A percentile compares a stretch with the other conserved stretches of the same genome.
Evolutionary conservation across 192 early-diverging fungal genomes (phyloP).

Genomic region (Oehlia diaphana): DNA sequence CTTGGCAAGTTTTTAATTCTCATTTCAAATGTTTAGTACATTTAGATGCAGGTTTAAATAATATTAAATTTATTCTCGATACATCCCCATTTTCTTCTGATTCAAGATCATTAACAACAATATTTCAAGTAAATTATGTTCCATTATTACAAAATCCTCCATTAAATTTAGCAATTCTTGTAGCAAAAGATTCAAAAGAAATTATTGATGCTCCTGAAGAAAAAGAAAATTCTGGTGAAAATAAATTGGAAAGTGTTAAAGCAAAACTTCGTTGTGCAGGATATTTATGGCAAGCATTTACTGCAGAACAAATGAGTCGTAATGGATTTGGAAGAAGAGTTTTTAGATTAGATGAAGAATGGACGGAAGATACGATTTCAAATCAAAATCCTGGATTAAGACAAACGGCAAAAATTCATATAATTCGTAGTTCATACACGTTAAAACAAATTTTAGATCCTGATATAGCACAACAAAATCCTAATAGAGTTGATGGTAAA

Average conservation of each 20-base stretch:
- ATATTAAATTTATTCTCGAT: constrained; percentile 50
- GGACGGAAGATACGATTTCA: constrained; percentile 51
- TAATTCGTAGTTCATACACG: constrained; percentile 48
- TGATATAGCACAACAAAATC: constrained; percentile 60
- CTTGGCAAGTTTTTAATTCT: constrained; percentile 54
- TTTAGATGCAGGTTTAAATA: constrained; percentile 55
- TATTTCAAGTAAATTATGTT: constrained; percentile 48
- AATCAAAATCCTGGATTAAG: constrained; percentile 43
- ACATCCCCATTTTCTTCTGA: constrained; percentile 28
- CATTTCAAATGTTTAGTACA: constrained; percentile 63
- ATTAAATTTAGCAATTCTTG: constrained; percentile 56
- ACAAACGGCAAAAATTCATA: constrained; percentile 57
- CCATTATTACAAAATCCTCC: constrained; percentile 58
- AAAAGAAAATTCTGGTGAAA: constrained; percentile 39
- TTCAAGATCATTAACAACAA: constrained; percentile 12
- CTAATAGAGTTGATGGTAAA: constrained; percentile 33
- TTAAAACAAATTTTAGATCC: constrained; percentile 59
- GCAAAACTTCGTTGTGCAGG: constrained; percentile 60
- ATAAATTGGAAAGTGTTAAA: constrained; percentile 52
- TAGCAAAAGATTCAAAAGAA: constrained; percentile 57
- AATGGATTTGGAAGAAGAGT: constrained; percentile 64
- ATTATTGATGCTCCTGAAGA: constrained; percentile 63
- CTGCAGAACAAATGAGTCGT: constrained; percentile 67
- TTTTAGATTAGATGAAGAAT: constrained; percentile 63
- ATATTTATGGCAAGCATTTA: constrained; percentile 76